Conservation (phyloP, 306 rosid genomes). For the Gynostemma pentaphyllum region DNA sequence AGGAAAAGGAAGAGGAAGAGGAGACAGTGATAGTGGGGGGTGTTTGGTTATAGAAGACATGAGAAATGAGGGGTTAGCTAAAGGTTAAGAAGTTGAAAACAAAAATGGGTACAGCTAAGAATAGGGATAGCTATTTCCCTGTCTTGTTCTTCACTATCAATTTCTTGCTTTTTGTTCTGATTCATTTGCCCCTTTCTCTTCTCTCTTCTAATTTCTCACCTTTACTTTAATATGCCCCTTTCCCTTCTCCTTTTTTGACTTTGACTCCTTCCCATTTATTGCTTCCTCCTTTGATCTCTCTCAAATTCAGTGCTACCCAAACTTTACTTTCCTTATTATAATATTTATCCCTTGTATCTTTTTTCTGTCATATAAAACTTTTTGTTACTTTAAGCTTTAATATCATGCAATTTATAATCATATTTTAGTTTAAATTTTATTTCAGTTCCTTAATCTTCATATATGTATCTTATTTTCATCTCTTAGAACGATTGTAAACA, state of each 20-base stretch:
- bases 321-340: too few relatives aligned
- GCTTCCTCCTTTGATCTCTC: background rate
- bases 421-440: too few relatives aligned
- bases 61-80: slow-evolving; percentile 40
- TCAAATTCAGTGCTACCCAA: slow-evolving; percentile 4
- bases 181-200: slow-evolving; percentile 76
- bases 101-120: slow-evolving; percentile 67
- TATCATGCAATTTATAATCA: too few relatives aligned
- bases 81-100: slow-evolving; percentile 67
- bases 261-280: background rate
- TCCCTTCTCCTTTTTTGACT: background rate
- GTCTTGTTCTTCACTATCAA: slow-evolving; percentile 43
- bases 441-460: too few relatives aligned
- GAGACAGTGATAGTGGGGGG: slow-evolving; percentile 63
- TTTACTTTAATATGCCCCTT: too few relatives aligned
- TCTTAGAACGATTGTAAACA: too few relatives aligned
- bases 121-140: slow-evolving; percentile 42
- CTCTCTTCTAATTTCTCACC: slow-evolving; percentile 32
- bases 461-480: background rate
- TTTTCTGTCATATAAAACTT: too few relatives aligned
- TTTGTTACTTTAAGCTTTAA: too few relatives aligned
- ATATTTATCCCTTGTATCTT: too few relatives aligned
- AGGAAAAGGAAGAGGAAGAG: slow-evolving; percentile 1
- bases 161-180: slow-evolving; percentile 74
- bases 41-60: slow-evolving; percentile 19